Evolutionary conservation across 108 stramenopile species (phyloP).

Genomic region (Pinguiococcus pyrenoidosus): DNA sequence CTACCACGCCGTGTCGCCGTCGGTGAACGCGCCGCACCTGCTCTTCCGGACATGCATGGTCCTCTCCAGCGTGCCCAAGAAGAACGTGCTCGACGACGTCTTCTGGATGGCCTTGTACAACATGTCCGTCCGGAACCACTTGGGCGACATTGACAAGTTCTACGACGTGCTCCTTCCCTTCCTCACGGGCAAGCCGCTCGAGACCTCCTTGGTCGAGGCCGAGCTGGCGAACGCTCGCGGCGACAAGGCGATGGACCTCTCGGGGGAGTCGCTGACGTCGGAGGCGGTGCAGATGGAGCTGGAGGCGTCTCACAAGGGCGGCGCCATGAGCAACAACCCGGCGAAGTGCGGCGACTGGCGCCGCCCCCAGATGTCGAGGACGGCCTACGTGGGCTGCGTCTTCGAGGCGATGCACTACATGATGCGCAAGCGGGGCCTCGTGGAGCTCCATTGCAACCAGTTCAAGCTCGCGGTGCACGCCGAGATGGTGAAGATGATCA

Average conservation of each 20-base stretch:
- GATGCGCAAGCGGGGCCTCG: not conserved
- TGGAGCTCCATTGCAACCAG: slow-evolving; percentile 2
- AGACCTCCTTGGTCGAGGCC: slow-evolving; percentile 17
- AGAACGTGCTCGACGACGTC: slow-evolving; percentile 23
- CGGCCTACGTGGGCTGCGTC: slow-evolving; percentile 18
- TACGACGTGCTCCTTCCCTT: slow-evolving; percentile 21
- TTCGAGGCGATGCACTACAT: slow-evolving; percentile 10
- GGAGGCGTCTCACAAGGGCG: too few species aligned
- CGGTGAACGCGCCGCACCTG: slow-evolving; percentile 1
- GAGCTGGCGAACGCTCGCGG: slow-evolving; percentile 5
- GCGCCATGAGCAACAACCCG: too few species aligned
- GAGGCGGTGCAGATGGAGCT: slow-evolving; percentile 1
- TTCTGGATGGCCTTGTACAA: slow-evolving; percentile 24
- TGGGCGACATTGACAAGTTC: slow-evolving; percentile 14
- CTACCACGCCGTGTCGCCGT: slow-evolving; percentile 12
- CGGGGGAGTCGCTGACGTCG: not conserved
- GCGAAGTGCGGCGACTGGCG: slow-evolving; percentile 1
- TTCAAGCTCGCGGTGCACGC: slow-evolving; percentile 13
- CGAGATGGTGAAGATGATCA: slow-evolving; percentile 18
- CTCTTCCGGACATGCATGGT: slow-evolving; percentile 17
- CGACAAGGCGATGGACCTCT: not conserved
- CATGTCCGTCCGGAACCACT: slow-evolving; percentile 7
- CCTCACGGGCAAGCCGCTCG: slow-evolving; percentile 21
- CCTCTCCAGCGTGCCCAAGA: slow-evolving; percentile 16
- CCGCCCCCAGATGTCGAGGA: slow-evolving; percentile 11